Base-by-base conservation (phyloP, 1,284 basidiomycete species). In the Fomitopsis betulina region DNA sequence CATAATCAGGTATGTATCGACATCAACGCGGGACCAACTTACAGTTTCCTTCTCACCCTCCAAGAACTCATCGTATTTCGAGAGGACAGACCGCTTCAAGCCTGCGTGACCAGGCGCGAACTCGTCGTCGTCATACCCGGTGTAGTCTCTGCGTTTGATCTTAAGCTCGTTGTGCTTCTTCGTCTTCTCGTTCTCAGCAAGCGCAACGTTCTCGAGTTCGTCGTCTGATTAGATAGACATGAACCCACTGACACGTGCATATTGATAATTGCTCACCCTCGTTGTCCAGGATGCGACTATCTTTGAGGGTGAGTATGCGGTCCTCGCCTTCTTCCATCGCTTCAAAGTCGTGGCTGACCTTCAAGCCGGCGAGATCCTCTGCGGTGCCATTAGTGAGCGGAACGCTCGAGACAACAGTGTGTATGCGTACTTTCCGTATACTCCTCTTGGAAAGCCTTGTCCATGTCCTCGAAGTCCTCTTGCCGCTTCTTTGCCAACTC, bases 51-150 rank as follows among this genome's bases (percentile, higher is more conserved):
- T 79, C 5, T 80, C 65, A 27, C 88, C 88, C 62, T 91, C 83
- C 60, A 93, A 77, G 60, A 91, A 91, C 63, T 96, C 93, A 67
- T 99, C 96, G 69, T 99, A 99, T 72, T 99, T 99, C 47, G 90
- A 80, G 45, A 99, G 76, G 37, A 99, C 81, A n/a, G 90, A 83
- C 13, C 86, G 84, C 70, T 92, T 94, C 78, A 87, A 80, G 21
- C 92, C 93, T 43, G 81, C 83, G 68, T 82, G 82, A 38, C 89
- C 87, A 30, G 84, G 82, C 17, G 77, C 75, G 63, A 96, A 95
- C 68, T 98, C 96, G 3, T 97, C 94, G 66, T 99, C 96, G 68
- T 99, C 96, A 70, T 95, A 94, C 23, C 96, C 96, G 0, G 93
- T 96, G 70, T 99, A 99, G 67, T 92, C 87, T 47, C 85, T 84